Base-by-base conservation (phyloP, 2,329 filamentous ascomycete species). In the Aureobasidium uvarum region DNA sequence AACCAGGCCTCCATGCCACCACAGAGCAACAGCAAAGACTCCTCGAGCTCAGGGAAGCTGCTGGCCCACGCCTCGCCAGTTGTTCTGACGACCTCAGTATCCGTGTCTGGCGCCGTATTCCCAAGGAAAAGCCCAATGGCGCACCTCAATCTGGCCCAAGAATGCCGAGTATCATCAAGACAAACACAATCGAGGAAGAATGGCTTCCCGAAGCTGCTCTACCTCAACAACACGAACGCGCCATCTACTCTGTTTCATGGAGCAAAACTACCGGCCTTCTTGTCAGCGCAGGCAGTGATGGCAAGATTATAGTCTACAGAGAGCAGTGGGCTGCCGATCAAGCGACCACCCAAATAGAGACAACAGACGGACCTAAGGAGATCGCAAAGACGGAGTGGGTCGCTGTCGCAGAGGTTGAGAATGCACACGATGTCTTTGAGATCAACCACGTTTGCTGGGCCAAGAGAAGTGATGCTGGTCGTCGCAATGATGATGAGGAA, bases 391-490 rank as follows among this genome's bases (percentile, higher is more conserved):
- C 83, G 1, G 83, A 85, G 67, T 98, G 95, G 95, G 81, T 82
- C 7, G 77, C 94, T 3, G 73, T 96, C 18, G 85, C 86, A 0
- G 84, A 85, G n/a, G 74, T 90, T 1, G 82, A 88, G 55, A 88
- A 88, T 39, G 91, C 89, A 2, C 95, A 99, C 75, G 93, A 92
- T 0, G 91, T 96, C 2, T 97, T 94, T 73, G 95, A 99, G 78
- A 84, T 98, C 69, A 99, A 99, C 73, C 92, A 97, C 76, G 84
- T 95, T 56, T 87, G 86, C 1, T 99, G 95, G 95, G 92, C 92
- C 69, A 85, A 84, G 71, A 83, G 93, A 66, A 89, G 86, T 66
- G 92, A 96, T 74, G 81, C 82, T 58, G 88, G 80, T 1, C 83
- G 83, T 73, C 81, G 78, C 68, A 82, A 66, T n/a, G 83, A 84